Conservation (phyloP, 176 grass and related monocot genomes). For the Oryza coarctata region DNA sequence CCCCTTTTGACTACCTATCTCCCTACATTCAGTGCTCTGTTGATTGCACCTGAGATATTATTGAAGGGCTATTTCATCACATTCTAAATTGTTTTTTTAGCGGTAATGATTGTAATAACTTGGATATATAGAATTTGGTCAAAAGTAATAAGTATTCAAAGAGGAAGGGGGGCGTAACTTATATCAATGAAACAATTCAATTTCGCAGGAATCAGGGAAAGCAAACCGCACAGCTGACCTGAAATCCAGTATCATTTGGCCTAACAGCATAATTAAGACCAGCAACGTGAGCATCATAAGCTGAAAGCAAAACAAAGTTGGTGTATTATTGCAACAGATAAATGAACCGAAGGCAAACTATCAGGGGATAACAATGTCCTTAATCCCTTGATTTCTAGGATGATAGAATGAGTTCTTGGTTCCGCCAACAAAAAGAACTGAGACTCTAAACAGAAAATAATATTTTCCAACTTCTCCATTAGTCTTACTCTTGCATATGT, state of each 20-base stretch:
- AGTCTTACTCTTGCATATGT: background rate
- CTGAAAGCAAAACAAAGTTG: slow-evolving; percentile 55
- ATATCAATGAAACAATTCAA: background rate
- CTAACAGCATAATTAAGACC: slow-evolving; percentile 70
- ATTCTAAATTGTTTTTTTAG: background rate
- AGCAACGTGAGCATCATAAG: slow-evolving; percentile 95
- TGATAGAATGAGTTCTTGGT: background rate
- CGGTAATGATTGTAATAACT: background rate
- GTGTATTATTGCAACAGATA: background rate
- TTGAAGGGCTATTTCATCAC: background rate
- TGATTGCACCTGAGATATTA: background rate
- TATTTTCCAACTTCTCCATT: background rate
- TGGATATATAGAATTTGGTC: background rate
- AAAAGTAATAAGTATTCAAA: background rate
- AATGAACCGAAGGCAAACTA: slow-evolving; percentile 12
- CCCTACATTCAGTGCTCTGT: background rate
- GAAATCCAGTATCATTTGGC: slow-evolving; percentile 74
- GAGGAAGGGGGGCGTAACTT: too few relatives aligned
- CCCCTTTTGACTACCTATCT: too few relatives aligned
- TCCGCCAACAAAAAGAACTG: background rate
- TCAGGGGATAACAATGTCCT: slow-evolving; percentile 5
- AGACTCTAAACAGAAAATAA: background rate
- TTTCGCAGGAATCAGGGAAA: background rate
- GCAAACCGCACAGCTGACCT: slow-evolving; percentile 49
- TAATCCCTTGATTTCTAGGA: background rate